Percentiles rank a stretch among this genome's conserved stretches.
These are phyloP conservation scores for Hemisphaericaspora subhashii DNA, from an alignment of 1,139 yeast genomes.

Conservation along the genomic window DNA sequence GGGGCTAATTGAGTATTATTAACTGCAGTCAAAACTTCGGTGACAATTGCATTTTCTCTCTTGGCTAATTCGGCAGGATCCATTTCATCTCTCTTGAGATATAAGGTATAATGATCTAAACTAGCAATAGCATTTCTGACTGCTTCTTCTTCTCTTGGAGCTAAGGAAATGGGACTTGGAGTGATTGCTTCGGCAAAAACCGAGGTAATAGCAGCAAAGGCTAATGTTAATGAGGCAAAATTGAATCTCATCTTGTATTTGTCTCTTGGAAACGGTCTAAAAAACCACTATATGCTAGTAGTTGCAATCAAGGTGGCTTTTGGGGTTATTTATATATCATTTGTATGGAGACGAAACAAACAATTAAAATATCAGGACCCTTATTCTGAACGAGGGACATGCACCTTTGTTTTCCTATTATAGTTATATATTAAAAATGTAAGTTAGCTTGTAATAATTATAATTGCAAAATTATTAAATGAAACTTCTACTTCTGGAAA, in stretches of 20 bases:
- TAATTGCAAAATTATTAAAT: not conserved
- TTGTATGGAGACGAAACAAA: no score
- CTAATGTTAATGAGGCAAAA: constrained; percentile 30
- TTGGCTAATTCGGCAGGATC: constrained; percentile 27
- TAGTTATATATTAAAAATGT: not conserved
- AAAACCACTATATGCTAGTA: no score
- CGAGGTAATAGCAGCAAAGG: constrained; percentile 32
- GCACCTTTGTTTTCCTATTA: not conserved
- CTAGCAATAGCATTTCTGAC: constrained; percentile 30
- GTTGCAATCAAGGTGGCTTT: not conserved
- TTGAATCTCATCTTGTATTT: constrained; percentile 30
- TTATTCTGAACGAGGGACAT: no score
- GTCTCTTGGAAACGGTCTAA: not conserved
- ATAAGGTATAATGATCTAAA: constrained; percentile 26
- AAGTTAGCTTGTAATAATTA: not conserved
- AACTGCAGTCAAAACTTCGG: constrained; percentile 42
- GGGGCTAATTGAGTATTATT: constrained; percentile 43
- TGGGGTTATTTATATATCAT: not conserved
- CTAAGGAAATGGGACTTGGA: constrained; percentile 19
- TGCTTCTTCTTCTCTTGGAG: constrained; percentile 32
- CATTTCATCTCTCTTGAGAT: constrained; percentile 29
- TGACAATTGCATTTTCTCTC: constrained; percentile 45
- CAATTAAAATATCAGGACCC: no score
- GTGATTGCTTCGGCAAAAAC: constrained; percentile 38
- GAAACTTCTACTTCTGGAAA: not conserved